These are phyloP conservation scores for Alternaria alternata DNA, from an alignment of 2,329 filamentous ascomycete genomes.

Conservation along the genomic window DNA sequence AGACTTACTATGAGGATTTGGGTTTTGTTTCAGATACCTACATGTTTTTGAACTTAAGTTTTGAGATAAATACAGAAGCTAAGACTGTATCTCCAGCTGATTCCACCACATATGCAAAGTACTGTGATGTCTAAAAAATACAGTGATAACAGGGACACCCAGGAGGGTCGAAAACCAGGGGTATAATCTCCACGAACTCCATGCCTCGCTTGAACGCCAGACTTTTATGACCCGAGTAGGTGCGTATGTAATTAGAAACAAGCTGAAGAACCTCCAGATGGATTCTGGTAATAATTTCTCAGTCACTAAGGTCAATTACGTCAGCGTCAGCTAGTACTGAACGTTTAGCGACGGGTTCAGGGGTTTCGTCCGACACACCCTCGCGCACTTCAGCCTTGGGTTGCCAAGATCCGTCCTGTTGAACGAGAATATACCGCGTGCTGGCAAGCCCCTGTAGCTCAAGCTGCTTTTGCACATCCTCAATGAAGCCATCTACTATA, in stretches of 20 bases:
- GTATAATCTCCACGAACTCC: conserved; percentile 11
- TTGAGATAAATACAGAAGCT: not conserved
- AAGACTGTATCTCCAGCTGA: not conserved
- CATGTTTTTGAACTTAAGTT: not conserved
- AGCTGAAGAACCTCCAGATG: not conserved
- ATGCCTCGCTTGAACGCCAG: not conserved
- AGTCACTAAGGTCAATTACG: conserved; percentile 24
- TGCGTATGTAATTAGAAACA: not conserved
- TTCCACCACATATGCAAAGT: not conserved
- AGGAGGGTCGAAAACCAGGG: not conserved
- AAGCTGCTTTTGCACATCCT: conserved; percentile 67
- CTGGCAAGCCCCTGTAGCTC: conserved; percentile 58
- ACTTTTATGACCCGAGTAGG: not conserved
- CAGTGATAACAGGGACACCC: not conserved
- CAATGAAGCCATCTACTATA: conserved; percentile 76
- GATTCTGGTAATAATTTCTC: not conserved
- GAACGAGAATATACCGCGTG: conserved; percentile 69
- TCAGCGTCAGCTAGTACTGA: conserved; percentile 3
- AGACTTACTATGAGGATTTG: not conserved
- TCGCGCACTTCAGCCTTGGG: conserved; percentile 49
- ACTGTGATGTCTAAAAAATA: not conserved
- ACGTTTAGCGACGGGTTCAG: not conserved
- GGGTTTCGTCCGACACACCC: conserved; percentile 7
- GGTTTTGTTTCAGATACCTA: not conserved
- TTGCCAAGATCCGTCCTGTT: conserved; percentile 71